Evolutionary conservation across 2,329 filamentous ascomycete species (phyloP), one percentile per base, ranked within the genome.

Genomic region (Tolypocladium cylindrosporum): DNA sequence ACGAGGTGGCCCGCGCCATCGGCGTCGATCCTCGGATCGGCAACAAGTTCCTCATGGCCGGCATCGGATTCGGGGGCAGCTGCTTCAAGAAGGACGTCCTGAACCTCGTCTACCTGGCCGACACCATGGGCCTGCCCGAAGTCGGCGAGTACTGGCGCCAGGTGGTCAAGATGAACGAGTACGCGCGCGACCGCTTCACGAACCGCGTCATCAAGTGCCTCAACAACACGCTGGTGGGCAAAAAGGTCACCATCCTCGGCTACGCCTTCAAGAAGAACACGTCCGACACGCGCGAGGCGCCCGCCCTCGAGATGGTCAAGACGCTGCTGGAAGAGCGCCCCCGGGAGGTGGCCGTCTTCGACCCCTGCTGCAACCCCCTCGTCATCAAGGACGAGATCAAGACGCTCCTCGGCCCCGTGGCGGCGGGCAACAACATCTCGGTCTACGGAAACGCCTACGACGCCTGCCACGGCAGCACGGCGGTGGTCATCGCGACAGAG

Each of bases 21-120:
- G 89, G 89, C 55, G 76, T 85, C 42, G 89, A 93, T 65, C 78
- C 79, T 9, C 81, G 89, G 55, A 89, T 93, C 59, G 89, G 89
- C 8, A 77, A 81, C 61, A 84, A 86, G 68, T 89, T 91, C 72
- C 77, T 93, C 45, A 86, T 88, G 71, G 85, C 89, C 9, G 86
- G 85, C 43, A 82, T 91, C 40, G 89, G 89, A 19, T 93, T 92
- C 66, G 89, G 89, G 57, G 89, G 89, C 24, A 88, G 84, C 60
- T 93, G 89, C 72, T 91, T 93, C 77, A 85, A 87, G 71, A 93
- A 93, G 72, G 89, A 93, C 67, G 83, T 91, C 48, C 77, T 89
- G 54, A 88, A 82, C 70, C 75, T 93, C 42, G 82, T 86, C 21
- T 91, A 92, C 72, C 78, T 92, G 37, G 85, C 89, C 19, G 85